These are phyloP conservation scores for Rhododendron williamsianum DNA, from an alignment of 148 eudicot genomes.

Conservation along the genomic window DNA sequence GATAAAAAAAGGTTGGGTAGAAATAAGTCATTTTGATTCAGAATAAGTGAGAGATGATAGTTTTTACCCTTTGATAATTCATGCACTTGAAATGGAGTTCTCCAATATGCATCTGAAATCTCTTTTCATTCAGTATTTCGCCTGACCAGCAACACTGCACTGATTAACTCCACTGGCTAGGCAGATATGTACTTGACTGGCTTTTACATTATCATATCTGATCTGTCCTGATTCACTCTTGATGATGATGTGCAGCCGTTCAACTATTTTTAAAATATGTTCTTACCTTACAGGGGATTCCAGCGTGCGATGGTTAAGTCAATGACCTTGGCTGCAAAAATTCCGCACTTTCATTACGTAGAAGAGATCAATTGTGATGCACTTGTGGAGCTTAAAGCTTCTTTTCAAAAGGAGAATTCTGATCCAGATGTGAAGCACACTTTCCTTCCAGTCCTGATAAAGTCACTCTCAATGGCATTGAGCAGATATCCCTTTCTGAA, in stretches of 20 bases:
- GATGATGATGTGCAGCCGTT: background rate
- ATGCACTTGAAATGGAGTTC: background rate
- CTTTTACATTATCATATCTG: background rate
- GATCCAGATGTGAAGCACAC: slow-evolving; percentile 84
- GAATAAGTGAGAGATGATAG: background rate
- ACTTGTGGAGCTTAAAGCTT: slow-evolving; percentile 62
- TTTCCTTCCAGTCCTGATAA: slow-evolving; percentile 81
- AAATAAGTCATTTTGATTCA: background rate
- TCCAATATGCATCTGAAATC: background rate
- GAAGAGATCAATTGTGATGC: slow-evolving; percentile 83
- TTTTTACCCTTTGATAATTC: background rate
- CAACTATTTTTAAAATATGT: background rate
- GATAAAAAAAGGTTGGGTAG: too few species aligned
- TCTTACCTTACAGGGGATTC: slow-evolving; percentile 65
- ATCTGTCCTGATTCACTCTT: background rate
- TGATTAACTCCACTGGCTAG: background rate
- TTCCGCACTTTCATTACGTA: slow-evolving; percentile 93
- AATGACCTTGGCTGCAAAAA: slow-evolving; percentile 86
- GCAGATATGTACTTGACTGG: background rate
- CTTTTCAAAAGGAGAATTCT: slow-evolving; percentile 64
- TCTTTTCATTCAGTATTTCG: background rate
- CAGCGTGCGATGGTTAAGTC: slow-evolving; percentile 97
- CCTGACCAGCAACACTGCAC: background rate
- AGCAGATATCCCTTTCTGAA: slow-evolving; percentile 66
- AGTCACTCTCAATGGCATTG: slow-evolving; percentile 82